Conservation (phyloP, 176 grass and related monocot genomes). For the Dactylis glomerata region DNA sequence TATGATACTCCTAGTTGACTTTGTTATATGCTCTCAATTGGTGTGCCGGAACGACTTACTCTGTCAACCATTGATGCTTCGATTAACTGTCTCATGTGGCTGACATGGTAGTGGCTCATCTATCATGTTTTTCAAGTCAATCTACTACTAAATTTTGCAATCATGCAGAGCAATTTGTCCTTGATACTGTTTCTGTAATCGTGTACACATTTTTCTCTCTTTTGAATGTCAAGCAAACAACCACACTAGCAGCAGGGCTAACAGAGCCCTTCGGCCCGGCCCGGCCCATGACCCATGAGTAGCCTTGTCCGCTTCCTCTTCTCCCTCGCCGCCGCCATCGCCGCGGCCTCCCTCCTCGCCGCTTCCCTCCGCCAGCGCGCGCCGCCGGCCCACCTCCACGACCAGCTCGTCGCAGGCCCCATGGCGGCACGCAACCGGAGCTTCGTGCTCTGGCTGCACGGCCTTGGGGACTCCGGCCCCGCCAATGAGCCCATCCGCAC, state of each 20-base stretch:
- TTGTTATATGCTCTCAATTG: not conserved
- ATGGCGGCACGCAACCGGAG: slow-evolving; percentile 48
- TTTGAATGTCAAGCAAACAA: not conserved
- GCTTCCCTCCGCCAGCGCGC: slow-evolving; percentile 31
- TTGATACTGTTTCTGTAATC: not conserved
- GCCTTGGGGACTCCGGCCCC: slow-evolving; percentile 83
- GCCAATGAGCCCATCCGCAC: slow-evolving; percentile 86
- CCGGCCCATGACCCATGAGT: slow-evolving; percentile 41
- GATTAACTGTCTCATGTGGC: not conserved
- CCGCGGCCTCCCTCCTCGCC: slow-evolving; percentile 46
- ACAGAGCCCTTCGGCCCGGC: not conserved
- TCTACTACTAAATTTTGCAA: not conserved
- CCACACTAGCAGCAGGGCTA: not conserved
- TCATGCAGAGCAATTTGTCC: not conserved
- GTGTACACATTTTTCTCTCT: not conserved
- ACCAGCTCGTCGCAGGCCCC: not conserved
- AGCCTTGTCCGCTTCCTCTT: slow-evolving; percentile 35
- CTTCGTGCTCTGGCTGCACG: slow-evolving; percentile 92
- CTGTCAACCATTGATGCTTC: not conserved
- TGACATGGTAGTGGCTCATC: not conserved
- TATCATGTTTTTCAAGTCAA: not conserved
- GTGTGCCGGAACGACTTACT: not conserved
- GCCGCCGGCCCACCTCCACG: not conserved
- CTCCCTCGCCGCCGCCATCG: slow-evolving; percentile 43
- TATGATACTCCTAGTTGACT: not conserved